phyloP scores from a whole-genome alignment of 176 grass and related monocot genomes.

The Cenchrus americanus region DNA sequence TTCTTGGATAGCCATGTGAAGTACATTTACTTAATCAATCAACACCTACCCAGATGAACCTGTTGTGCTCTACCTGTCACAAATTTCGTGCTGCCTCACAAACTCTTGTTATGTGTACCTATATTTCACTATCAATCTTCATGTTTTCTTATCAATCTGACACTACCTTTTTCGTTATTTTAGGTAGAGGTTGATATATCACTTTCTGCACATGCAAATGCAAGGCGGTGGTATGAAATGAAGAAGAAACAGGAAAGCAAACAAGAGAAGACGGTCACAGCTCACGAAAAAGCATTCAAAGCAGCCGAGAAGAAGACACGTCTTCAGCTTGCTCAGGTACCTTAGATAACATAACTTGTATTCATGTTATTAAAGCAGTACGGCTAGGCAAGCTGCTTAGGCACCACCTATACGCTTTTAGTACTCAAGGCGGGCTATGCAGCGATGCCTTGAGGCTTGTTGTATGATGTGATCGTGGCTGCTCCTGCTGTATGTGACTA shows the following conservation, averaged over 20 bases:
- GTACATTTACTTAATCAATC: neutral
- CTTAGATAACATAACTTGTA: conserved; percentile 2
- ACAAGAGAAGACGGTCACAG: conserved; percentile 91
- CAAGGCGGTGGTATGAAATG: conserved; percentile 88
- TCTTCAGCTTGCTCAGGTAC: conserved; percentile 93
- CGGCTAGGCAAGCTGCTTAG: neutral
- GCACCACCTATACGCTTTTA: neutral
- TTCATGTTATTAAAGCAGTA: neutral
- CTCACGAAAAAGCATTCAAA: conserved; percentile 98
- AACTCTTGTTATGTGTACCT: conserved; percentile 34
- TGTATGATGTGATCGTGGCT: neutral
- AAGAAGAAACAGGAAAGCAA: conserved; percentile 99
- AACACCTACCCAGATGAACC: neutral
- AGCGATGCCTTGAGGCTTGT: neutral
- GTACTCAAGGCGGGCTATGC: neutral
- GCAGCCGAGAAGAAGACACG: conserved; percentile 97
- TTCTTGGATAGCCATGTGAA: neutral
- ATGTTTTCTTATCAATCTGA: conserved; percentile 15
- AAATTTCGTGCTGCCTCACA: conserved; percentile 1
- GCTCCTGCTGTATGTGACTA: neutral
- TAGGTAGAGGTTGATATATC: conserved; percentile 97
- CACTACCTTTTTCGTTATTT: conserved; percentile 25
- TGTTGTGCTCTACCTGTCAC: neutral
- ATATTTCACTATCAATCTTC: conserved; percentile 15
- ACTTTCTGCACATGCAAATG: conserved; percentile 99